phyloP scores from a whole-genome alignment of 305 asterid species.

The Fraxinus greggii region DNA sequence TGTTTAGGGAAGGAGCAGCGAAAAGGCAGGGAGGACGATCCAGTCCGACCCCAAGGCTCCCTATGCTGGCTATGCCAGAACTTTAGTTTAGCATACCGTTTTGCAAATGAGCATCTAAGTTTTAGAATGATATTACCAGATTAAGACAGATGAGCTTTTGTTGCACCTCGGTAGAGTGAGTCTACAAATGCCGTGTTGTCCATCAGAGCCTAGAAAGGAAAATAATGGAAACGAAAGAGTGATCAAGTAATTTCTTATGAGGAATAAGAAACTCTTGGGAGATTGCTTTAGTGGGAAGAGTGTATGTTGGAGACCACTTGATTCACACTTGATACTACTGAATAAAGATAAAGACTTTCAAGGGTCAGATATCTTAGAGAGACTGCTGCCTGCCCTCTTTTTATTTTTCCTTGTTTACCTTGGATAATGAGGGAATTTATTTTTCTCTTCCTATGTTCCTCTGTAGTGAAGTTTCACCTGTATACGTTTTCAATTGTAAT shows the following conservation, averaged over 20 bases:
- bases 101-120: not conserved
- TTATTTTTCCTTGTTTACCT: not conserved
- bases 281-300: not conserved
- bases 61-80: not conserved
- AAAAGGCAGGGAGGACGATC: not conserved
- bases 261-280: not conserved
- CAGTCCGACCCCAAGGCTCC: not conserved
- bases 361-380: not conserved
- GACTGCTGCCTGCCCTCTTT: not conserved
- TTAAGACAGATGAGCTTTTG: not conserved
- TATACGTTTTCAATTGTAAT: not conserved
- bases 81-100: not conserved
- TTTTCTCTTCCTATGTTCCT: not conserved
- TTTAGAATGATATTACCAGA: not conserved
- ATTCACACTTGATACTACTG: not conserved
- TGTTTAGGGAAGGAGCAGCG: not conserved
- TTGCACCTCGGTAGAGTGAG: too few species aligned
- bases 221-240: not conserved
- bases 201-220: not conserved
- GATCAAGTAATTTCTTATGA: not conserved
- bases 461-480: not conserved
- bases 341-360: not conserved
- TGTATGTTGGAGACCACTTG: not conserved
- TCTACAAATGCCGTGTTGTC: too few species aligned
- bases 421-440: not conserved